Base-by-base conservation (phyloP, 306 rosid genomes). In the Corylus heterophylla region DNA sequence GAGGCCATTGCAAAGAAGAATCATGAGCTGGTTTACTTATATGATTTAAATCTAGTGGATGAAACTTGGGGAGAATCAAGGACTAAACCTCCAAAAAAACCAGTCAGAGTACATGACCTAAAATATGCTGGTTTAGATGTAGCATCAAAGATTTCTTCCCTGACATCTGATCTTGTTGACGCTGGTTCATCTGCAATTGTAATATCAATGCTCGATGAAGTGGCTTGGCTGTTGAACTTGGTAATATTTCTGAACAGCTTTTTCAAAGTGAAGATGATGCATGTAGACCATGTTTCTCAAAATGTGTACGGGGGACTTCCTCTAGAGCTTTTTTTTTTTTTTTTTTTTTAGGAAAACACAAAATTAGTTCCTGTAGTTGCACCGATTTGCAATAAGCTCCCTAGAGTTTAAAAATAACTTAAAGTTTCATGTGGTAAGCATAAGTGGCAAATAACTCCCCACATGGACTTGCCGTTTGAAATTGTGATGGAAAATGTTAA, bases 221-320 rank as follows among this genome's bases (percentile, higher is more conserved):
- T 95, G 77, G 98, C 98, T 29, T 95, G 98, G 98, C 74, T 95
- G 76, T 84, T 92, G 88, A 95, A 95, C 91, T 81, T 92, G 98
- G 98, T 95, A 95, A 74, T 80, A 54, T 75, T 61, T 80, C 75
- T 79, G 67, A 69, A 50, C 42, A 14, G 56, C 73, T 16, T 55
- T 22, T 31, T 66, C 67, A 20, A n/a, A 12, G 79, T 56, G 50
- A 45, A 48, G 54, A 71, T 80, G 55, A 55, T 80, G 67, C 50
- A 22, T 75, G 69, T 52, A 76, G 67, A 69, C 27, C 69, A 75
- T 71, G 37, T 79, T 78, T 80, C 3, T 47, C 54, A 31, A 18
- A 25, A 70, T 73, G n/a, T 66, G 20, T 37, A 18, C 71, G 16
- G 8, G 14, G 71, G 47, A 37, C 50, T 35, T 66, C 71, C 71